Percentiles rank a stretch among this genome's conserved stretches.
These are phyloP conservation scores for Alternaria sp. DNA, from an alignment of 2,329 filamentous ascomycete species.

Conservation along the genomic window DNA sequence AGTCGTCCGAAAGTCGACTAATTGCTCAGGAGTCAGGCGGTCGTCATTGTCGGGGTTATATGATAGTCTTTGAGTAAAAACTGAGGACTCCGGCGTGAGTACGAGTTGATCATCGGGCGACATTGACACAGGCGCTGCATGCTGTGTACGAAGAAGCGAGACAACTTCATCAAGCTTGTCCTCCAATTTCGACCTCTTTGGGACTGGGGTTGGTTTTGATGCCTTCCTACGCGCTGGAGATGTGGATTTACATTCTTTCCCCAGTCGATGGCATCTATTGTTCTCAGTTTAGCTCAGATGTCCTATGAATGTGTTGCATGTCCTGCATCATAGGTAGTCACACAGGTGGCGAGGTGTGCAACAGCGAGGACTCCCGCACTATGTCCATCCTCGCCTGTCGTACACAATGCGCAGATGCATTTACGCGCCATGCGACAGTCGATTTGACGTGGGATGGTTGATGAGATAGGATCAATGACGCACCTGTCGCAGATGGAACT, in stretches of 20 bases:
- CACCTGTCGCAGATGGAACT: constrained; percentile 33
- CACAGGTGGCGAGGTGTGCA: not conserved
- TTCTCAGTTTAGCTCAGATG: not conserved
- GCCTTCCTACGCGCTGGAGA: constrained; percentile 15
- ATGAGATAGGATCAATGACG: not conserved
- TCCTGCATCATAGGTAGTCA: too few relatives aligned
- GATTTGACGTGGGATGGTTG: not conserved
- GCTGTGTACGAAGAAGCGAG: constrained; percentile 34
- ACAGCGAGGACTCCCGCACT: not conserved
- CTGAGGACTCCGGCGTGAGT: constrained; percentile 18
- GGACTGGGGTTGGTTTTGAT: constrained; percentile 4
- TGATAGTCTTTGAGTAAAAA: not conserved
- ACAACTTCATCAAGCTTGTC: constrained; percentile 45
- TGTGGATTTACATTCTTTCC: constrained; percentile 24
- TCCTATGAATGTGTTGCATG: not conserved
- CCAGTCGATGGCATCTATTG: constrained; percentile 26
- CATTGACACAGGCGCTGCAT: not conserved
- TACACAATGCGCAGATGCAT: not conserved
- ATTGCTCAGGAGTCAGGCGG: constrained; percentile 17
- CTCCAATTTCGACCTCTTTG: constrained; percentile 33
- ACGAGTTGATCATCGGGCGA: constrained; percentile 8
- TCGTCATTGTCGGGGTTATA: not conserved
- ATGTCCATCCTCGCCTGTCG: not conserved
- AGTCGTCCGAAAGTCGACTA: constrained; percentile 15
- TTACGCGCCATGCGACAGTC: not conserved